Base-by-base conservation (phyloP, 1,284 basidiomycete species). In the Apiotrichum akiyoshidainum region DNA sequence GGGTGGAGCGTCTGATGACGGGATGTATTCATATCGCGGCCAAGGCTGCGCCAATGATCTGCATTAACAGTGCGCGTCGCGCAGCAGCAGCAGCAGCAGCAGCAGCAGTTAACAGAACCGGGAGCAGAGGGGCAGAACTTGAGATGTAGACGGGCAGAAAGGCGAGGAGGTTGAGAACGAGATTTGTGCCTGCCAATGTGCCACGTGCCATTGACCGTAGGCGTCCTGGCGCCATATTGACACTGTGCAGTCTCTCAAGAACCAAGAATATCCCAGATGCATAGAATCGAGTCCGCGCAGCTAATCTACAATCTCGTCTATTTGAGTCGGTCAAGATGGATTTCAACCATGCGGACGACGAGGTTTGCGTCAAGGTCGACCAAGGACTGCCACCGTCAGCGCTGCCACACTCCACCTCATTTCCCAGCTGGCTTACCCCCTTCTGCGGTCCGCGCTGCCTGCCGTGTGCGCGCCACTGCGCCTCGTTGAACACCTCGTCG, bases 11-110 rank as follows among this genome's bases (percentile, higher is more conserved):
- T 54, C 37, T 31, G 58, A 59, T 56, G 54, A 46, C 48, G 46
- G 54, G 54, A 55, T 59, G 58, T 63, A 63, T 59, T 61, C 54
- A 56, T 58, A 58, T 58, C 53, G 47, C 57, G 57, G 52, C 26
- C 39, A 21, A 17, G 37, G 46, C 53, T 31, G 51, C 40, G 51
- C 51, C 51, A 41, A 52, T 52, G 51, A 50, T 40, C 19, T 21
- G 42, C 42, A 44, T 44, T 22, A 16, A 2, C 17, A 44, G 19
- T 10, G 42, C 42, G 42, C 42, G 19, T 19, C 11, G 42, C 19
- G n/a, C 42, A 2, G 42, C 19, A 21, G 42, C 42, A 44, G 10
- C 40, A 14, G 40, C 16, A 17, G 16, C 6, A 41, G 42, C 42
- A 44, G 10, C 40, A 14, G 40, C 16, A 17, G 16, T 5, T n/a